A percentile compares a stretch with the other conserved stretches of the same genome.
phyloP scores from a whole-genome alignment of 345 rosid genomes.

The Citrus medica region DNA sequence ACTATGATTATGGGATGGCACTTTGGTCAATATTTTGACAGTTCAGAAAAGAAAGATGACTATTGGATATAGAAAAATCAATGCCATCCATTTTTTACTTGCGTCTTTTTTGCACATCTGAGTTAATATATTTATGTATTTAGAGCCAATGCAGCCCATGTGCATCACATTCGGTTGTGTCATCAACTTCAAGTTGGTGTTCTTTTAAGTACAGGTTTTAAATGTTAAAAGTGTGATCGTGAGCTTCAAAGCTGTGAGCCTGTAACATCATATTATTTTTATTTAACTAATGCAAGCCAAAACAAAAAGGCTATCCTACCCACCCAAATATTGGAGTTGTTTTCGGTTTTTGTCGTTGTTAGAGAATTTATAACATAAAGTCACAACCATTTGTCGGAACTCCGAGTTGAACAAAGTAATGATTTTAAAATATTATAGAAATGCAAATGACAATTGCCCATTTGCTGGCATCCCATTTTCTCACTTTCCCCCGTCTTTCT shows the following conservation, averaged over 20 bases:
- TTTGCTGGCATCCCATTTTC: background rate
- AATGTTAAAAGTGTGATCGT: background rate
- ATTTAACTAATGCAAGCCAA: background rate
- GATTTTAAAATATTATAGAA: background rate
- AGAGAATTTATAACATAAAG: background rate
- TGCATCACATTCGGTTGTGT: background rate
- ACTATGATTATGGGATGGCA: background rate
- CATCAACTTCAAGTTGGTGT: background rate
- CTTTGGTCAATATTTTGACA: background rate
- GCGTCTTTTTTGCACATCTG: background rate
- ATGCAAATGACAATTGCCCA: background rate
- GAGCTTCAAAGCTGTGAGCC: background rate
- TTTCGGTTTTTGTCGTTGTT: background rate
- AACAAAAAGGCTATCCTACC: background rate
- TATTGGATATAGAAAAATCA: background rate
- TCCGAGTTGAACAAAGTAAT: background rate
- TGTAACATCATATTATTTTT: too few relatives aligned
- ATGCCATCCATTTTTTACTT: background rate
- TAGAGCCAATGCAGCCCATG: background rate
- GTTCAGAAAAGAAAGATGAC: too few relatives aligned
- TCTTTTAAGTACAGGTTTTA: background rate
- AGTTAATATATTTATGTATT: background rate
- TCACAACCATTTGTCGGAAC: background rate
- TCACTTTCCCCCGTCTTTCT: background rate
- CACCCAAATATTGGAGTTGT: background rate